Evolutionary conservation across 352 stramenopile species (phyloP).

Genomic region (Phytophthora pseudosyringae): DNA sequence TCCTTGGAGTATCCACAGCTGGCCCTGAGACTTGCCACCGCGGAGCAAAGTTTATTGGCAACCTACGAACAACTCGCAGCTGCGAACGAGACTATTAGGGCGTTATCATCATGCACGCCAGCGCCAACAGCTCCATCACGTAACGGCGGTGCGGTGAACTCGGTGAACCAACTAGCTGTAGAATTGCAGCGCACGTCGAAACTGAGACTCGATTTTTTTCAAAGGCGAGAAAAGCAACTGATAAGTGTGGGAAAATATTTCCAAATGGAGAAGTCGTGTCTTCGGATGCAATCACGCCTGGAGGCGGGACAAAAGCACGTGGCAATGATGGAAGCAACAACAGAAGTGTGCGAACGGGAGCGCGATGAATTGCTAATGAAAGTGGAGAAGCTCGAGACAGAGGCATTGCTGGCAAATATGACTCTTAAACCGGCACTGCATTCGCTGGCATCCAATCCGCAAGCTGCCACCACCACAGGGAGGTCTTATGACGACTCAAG

Average conservation of each 20-base stretch:
- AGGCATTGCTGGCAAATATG: slow-evolving; percentile 13
- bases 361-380: slow-evolving; percentile 28
- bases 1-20: slow-evolving; percentile 33
- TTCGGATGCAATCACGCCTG: slow-evolving; percentile 33
- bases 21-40: slow-evolving; percentile 22
- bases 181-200: slow-evolving; percentile 26
- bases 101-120: slow-evolving; percentile 23
- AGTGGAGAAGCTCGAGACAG: slow-evolving; percentile 36
- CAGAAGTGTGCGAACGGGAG: slow-evolving; percentile 31
- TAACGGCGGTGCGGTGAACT: not conserved
- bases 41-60: slow-evolving; percentile 30
- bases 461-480: not conserved
- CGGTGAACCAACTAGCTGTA: slow-evolving; percentile 17
- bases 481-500: not conserved
- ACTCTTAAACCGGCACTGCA: not conserved
- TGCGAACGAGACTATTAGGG: slow-evolving; percentile 35
- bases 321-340: slow-evolving; percentile 22
- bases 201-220: slow-evolving; percentile 28
- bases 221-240: slow-evolving; percentile 28
- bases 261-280: slow-evolving; percentile 28
- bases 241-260: slow-evolving; percentile 37
- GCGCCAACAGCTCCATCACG: not conserved
- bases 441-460: not conserved
- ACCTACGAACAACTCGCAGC: slow-evolving; percentile 34
- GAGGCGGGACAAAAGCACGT: slow-evolving; percentile 21